Evolutionary conservation across 2,329 filamentous ascomycete species (phyloP), one percentile per base, ranked within the genome.

Genomic region (Coniochaeta prunicola): DNA sequence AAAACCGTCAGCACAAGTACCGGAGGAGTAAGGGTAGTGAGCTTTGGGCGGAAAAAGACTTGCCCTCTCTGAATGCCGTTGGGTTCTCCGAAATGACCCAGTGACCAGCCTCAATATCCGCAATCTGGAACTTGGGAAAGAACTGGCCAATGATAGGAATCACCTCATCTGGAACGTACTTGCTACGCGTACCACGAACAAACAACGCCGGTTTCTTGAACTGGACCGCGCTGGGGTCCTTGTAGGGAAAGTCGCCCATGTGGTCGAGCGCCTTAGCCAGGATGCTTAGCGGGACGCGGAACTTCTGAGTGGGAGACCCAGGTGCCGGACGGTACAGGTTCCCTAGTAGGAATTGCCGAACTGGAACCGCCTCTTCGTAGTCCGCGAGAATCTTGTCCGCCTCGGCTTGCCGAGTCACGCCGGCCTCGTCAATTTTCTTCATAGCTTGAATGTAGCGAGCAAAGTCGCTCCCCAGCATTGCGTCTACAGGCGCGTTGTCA

Each of bases 11-110:
- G 34, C 31, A 33, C 17, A 45, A 10, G n/a, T 6, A 9, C 24
- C 10, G 30, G 34, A 4, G 6, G 12, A 50, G 10, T 8, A 21
- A 26, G 7, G 9, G 36, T 28, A 34, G 1, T 36, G 33, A 36
- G 58, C 59, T 26, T 57, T 56, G 53, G 63, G 50, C n/a, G 26
- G 30, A 15, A 33, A 56, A 19, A 28, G 50, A 70, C 81, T 70
- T 70, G 91, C 90, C 87, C 79, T 82, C 76, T 68, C 87, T 84
- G 64, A 96, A 96, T 10, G 80, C 86, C 68, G 91, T 85, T 0
- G 91, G 91, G 66, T 91, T 87, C 77, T 96, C 91, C n/a, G 89
- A 91, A 62, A 93, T 92, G 5, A 96, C 77, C 91, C 91, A 96
- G 71, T 96, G 91, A 0, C 91, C 91, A 9, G 87, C 82, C 38